phyloP scores from a whole-genome alignment of 192 early-diverging fungal genomes.

The Phycomyces blakesleeanus region DNA sequence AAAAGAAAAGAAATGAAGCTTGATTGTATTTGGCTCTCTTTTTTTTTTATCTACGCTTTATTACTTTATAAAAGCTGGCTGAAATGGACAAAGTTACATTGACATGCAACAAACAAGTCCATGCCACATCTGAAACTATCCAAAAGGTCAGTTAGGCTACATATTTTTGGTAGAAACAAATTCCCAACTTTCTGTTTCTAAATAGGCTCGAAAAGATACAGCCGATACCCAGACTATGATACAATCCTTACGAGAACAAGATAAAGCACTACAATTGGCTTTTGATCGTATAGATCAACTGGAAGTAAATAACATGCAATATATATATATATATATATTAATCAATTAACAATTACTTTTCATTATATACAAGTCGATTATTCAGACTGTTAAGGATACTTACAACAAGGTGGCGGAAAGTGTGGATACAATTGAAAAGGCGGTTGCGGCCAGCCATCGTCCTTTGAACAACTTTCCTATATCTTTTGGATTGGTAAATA shows the following conservation, averaged over 20 bases:
- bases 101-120: too few relatives aligned
- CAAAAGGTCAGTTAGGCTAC: too few relatives aligned
- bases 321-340: background rate
- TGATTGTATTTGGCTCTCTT: too few relatives aligned
- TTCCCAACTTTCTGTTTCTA: background rate
- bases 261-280: constrained; percentile 3
- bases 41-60: too few relatives aligned
- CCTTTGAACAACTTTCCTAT: background rate
- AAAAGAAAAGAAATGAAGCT: too few relatives aligned
- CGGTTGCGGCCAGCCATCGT: constrained; percentile 4
- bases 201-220: constrained; percentile 6
- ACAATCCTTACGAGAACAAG: constrained; percentile 1
- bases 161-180: too few relatives aligned
- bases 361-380: constrained; percentile 2
- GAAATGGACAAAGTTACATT: too few relatives aligned
- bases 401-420: constrained; percentile 19
- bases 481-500: constrained; percentile 9
- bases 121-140: too few relatives aligned
- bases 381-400: constrained; percentile 16
- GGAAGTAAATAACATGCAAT: constrained; percentile 1
- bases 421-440: constrained; percentile 15
- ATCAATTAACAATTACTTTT: too few relatives aligned
- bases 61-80: too few relatives aligned
- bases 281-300: constrained; percentile 18
- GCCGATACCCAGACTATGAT: background rate